phyloP scores from a whole-genome alignment of 1,284 basidiomycete genomes.

The Grifola frondosa region DNA sequence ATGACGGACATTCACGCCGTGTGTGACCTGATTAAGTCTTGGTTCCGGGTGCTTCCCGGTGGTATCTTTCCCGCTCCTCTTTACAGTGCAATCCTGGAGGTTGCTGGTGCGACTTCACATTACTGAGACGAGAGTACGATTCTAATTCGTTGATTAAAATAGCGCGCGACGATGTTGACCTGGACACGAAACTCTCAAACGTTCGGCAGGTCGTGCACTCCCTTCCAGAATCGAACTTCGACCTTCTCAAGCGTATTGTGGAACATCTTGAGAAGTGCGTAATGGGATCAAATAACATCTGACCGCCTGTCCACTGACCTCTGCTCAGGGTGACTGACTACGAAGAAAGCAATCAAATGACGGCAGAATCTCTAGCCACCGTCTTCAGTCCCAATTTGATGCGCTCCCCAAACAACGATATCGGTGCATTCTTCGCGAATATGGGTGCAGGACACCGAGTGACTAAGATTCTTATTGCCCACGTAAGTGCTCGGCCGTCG shows the following conservation, averaged over 20 bases:
- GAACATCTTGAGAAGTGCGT: constrained; percentile 80
- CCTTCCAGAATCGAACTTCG: constrained; percentile 71
- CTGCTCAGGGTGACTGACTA: constrained; percentile 71
- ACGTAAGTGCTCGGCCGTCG: constrained; percentile 47
- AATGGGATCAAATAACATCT: not conserved
- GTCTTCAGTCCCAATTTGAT: constrained; percentile 80
- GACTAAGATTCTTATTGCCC: constrained; percentile 75
- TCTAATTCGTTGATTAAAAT: not conserved
- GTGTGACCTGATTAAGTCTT: constrained; percentile 78
- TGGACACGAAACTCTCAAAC: constrained; percentile 62
- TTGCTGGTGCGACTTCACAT: constrained; percentile 55
- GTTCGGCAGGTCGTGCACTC: constrained; percentile 66
- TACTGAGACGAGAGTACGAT: no score
- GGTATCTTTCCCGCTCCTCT: constrained; percentile 70
- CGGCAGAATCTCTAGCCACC: constrained; percentile 76
- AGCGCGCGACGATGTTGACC: constrained; percentile 26
- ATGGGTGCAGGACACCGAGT: constrained; percentile 75
- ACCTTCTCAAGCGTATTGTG: constrained; percentile 69
- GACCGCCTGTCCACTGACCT: constrained; percentile 9
- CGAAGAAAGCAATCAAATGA: constrained; percentile 86
- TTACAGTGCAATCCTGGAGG: constrained; percentile 67
- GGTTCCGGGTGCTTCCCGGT: constrained; percentile 79
- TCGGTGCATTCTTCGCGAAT: constrained; percentile 71
- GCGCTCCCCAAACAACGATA: constrained; percentile 70
- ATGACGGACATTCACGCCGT: constrained; percentile 77